phyloP scores from a whole-genome alignment of 768 basidiomycete species.

The Grammothele lineata region DNA sequence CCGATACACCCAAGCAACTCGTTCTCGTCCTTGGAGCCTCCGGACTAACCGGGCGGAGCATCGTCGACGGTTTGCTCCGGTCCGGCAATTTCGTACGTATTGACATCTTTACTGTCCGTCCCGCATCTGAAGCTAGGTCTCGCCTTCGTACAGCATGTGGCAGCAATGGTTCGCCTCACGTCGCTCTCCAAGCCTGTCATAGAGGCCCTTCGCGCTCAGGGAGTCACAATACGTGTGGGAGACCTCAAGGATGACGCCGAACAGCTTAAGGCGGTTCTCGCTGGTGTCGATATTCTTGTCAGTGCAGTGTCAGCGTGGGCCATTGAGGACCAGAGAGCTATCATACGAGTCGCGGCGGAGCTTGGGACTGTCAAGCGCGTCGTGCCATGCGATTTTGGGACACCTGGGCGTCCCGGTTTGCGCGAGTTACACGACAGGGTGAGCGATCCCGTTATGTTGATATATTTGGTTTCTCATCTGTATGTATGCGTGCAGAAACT shows the following conservation, averaged over 20 bases:
- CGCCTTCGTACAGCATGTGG: constrained; percentile 12
- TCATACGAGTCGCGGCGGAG: constrained; percentile 18
- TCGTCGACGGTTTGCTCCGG: constrained; percentile 13
- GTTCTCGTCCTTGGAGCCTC: constrained; percentile 21
- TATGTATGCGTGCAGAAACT: no score
- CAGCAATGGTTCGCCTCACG: constrained; percentile 7
- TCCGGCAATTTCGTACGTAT: constrained; percentile 14
- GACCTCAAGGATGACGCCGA: constrained; percentile 5
- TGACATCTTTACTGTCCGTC: neutral
- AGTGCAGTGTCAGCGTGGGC: constrained; percentile 6
- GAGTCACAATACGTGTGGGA: constrained; percentile 6
- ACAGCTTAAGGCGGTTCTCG: constrained; percentile 11
- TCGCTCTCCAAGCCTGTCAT: constrained; percentile 17
- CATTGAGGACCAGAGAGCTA: constrained; percentile 10
- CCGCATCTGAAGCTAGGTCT: neutral
- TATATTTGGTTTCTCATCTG: no score
- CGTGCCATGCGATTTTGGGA: constrained; percentile 17
- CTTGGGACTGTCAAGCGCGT: constrained; percentile 13
- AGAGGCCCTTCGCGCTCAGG: neutral
- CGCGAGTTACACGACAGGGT: constrained; percentile 8
- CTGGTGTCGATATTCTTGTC: constrained; percentile 19
- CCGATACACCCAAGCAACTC: neutral
- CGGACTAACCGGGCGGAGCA: constrained; percentile 14
- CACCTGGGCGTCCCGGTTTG: constrained; percentile 5
- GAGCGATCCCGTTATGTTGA: no score